Evolutionary conservation across 495 filamentous ascomycete species (phyloP), one percentile per base, ranked within the genome.

Genomic region (Neurospora hispaniola): DNA sequence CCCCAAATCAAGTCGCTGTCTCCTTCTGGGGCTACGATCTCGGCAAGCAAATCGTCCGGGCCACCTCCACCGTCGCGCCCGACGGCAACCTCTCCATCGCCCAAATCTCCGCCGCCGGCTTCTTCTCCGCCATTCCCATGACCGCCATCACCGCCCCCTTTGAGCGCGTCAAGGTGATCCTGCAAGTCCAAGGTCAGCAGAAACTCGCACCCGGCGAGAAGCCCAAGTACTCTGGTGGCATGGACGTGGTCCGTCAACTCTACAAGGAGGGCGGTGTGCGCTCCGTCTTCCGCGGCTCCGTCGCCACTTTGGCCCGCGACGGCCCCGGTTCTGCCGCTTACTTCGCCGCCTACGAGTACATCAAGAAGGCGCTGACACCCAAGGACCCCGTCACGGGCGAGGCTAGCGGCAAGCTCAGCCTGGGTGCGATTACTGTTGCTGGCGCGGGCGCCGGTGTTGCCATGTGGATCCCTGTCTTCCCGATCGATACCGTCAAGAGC

Each of bases 391-490:
- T 84, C n/a, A 87, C 86, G 0, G 93, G 93, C 11, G 90, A 93
- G 71, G 81, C 89, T 18, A 90, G 86, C 14, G 91, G 90, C 44
- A 84, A 94, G 75, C 84, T 98, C 66, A 94, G 92, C 70, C 81
- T 98, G 74, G 80, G 87, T 4, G 96, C 96, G 5, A 88, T 99
- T n/a, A 90, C 93, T 74, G 86, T 88, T 43, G 96, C 96, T 0
- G 96, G 96, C 73, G 96, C 93, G 66, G 91, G 90, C 0, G 96
- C 96, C 0, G 96, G 96, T 77, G 90, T 99, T 69, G 94, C 96
- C 31, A 99, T 99, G 96, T 99, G 96, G 96, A 93, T 98, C 74
- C 93, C 97, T 35, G 94, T 99, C 23, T 99, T 99, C 88, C 96
- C 96, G 6, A 86, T 99, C 71, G 96, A 99, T 78, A 99, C 96